These are phyloP conservation scores for Salix caprea DNA, from an alignment of 345 rosid genomes.

Conservation along the genomic window DNA sequence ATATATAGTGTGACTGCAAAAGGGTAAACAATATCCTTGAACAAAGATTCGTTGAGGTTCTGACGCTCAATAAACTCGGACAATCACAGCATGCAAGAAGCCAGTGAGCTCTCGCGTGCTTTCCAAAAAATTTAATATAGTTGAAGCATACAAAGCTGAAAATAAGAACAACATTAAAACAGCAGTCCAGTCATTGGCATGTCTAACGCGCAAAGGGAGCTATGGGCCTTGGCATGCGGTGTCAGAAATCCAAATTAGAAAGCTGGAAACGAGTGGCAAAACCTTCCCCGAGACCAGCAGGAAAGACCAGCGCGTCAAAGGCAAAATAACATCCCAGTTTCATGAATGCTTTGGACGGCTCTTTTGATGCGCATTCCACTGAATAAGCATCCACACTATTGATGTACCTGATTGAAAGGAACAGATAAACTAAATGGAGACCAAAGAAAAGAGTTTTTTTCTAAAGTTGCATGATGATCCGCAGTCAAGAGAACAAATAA, in stretches of 20 bases:
- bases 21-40: no score
- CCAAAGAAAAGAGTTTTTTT: neutral
- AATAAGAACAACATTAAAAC: neutral
- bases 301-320: neutral
- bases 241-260: neutral
- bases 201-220: neutral
- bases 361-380: conserved; percentile 60
- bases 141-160: no score
- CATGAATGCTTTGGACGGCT: conserved; percentile 20
- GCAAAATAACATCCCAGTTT: conserved; percentile 1
- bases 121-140: no score
- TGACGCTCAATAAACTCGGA: no score
- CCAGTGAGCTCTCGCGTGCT: no score
- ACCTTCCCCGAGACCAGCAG: neutral
- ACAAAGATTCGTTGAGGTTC: no score
- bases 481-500: neutral
- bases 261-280: neutral
- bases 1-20: no score
- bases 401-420: conserved; percentile 54
- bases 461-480: neutral
- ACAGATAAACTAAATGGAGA: neutral
- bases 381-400: conserved; percentile 82
- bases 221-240: neutral
- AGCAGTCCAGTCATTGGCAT: neutral
- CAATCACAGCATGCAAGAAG: no score